phyloP scores from a whole-genome alignment of 2,329 filamentous ascomycete genomes.

The Gaeumannomyces sp. region DNA sequence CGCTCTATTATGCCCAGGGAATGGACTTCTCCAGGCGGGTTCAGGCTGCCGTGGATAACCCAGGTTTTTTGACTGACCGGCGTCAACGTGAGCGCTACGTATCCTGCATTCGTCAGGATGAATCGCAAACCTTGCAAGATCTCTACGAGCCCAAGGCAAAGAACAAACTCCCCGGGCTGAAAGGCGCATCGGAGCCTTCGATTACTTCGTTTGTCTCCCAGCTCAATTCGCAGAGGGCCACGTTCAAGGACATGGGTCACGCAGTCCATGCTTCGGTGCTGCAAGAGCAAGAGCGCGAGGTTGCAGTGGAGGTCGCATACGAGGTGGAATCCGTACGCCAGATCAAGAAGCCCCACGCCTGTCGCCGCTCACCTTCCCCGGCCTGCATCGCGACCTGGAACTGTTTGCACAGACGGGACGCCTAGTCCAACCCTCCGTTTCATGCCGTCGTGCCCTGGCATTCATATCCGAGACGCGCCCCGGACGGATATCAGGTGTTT shows the following conservation, averaged over 20 bases:
- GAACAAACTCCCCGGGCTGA: slow-evolving; percentile 5
- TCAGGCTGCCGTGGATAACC: slow-evolving; percentile 39
- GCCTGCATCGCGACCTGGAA: slow-evolving; percentile 40
- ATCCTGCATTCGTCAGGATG: slow-evolving; percentile 39
- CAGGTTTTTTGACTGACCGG: slow-evolving; percentile 30
- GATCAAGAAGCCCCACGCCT: slow-evolving; percentile 38
- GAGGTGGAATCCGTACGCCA: slow-evolving; percentile 53
- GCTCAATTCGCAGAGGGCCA: slow-evolving; percentile 22
- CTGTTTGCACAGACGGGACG: slow-evolving; percentile 39
- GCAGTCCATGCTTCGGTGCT: slow-evolving; percentile 44
- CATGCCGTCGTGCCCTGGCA: slow-evolving; percentile 34
- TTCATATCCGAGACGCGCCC: slow-evolving; percentile 30
- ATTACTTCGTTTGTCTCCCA: slow-evolving; percentile 25
- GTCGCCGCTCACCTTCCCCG: slow-evolving; percentile 33
- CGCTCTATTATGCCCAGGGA: slow-evolving; percentile 54
- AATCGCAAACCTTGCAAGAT: slow-evolving; percentile 50
- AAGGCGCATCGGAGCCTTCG: slow-evolving; percentile 19
- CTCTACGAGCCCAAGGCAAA: slow-evolving; percentile 40
- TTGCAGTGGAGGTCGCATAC: slow-evolving; percentile 45
- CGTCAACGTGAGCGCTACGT: slow-evolving; percentile 35
- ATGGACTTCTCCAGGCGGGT: slow-evolving; percentile 52
- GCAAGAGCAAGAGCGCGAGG: slow-evolving; percentile 53
- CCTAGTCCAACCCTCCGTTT: slow-evolving; percentile 28
- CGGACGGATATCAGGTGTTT: slow-evolving; percentile 27
- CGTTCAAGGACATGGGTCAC: slow-evolving; percentile 30